Conservation (phyloP, 306 rosid genomes). For the Cucurbita moschata region DNA sequence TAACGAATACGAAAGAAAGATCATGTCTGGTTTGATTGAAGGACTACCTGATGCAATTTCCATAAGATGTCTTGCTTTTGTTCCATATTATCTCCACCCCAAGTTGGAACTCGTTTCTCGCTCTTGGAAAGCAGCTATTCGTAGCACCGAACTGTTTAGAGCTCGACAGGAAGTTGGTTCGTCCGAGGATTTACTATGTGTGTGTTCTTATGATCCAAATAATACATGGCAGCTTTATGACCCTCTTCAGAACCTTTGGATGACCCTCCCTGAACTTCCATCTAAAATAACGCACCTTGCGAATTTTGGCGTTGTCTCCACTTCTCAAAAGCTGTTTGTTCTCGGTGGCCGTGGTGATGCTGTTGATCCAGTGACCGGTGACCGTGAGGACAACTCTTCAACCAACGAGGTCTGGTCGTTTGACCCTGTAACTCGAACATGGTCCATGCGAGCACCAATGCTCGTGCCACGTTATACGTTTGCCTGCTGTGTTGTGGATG, state of each 20-base stretch:
- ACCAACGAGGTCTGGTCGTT: constrained; percentile 97
- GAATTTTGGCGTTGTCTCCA: constrained; percentile 63
- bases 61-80: constrained; percentile 82
- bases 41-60: constrained; percentile 92
- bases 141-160: constrained; percentile 57
- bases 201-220: constrained; percentile 79
- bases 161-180: constrained; percentile 74
- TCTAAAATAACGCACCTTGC: constrained; percentile 71
- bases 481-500: constrained; percentile 83
- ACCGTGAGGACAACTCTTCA: constrained; percentile 77
- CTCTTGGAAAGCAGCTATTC: constrained; percentile 77
- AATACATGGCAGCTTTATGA: constrained; percentile 88
- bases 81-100: constrained; percentile 77
- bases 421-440: constrained; percentile 54
- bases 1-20: constrained; percentile 12
- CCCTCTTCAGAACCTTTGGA: constrained; percentile 74
- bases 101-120: constrained; percentile 69
- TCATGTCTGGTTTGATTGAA: constrained; percentile 79
- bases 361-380: constrained; percentile 82
- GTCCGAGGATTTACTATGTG: constrained; percentile 59
- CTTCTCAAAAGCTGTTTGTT: constrained; percentile 77
- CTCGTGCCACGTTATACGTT: constrained; percentile 79
- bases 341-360: constrained; percentile 91
- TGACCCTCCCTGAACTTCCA: constrained; percentile 88
- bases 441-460: constrained; percentile 76